Evolutionary conservation across 2,329 filamentous ascomycete genomes (phyloP).

Genomic region (Hymenoscyphus occultus): DNA sequence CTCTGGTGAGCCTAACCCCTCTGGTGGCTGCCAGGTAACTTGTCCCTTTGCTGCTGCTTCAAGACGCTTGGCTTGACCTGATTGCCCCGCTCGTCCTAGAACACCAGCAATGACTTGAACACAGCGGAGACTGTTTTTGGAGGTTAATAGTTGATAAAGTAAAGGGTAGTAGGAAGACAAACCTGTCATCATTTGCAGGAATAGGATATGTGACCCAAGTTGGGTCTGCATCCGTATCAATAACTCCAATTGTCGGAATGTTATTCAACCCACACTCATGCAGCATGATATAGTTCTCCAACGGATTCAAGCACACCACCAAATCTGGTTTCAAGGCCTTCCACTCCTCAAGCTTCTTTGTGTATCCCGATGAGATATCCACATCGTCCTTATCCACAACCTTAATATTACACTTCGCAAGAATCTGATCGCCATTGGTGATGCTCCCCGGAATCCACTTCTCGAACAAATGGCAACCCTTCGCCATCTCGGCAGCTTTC

Average conservation of each 20-base stretch:
- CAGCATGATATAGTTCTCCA: conserved; percentile 87
- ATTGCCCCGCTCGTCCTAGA: conserved; percentile 78
- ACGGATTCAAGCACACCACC: conserved; percentile 86
- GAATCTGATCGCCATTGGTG: conserved; percentile 88
- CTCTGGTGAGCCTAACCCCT: conserved; percentile 26
- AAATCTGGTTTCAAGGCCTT: conserved; percentile 78
- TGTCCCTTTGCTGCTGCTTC: conserved; percentile 58
- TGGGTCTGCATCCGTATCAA: conserved; percentile 90
- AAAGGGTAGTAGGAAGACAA: conserved; percentile 32
- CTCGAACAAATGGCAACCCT: conserved; percentile 84
- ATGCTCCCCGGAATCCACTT: conserved; percentile 90
- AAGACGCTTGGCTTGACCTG: conserved; percentile 67
- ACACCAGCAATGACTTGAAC: conserved; percentile 80
- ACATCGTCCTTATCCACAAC: conserved; percentile 76
- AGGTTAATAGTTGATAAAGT: conserved; percentile 28
- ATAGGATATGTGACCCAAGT: conserved; percentile 96
- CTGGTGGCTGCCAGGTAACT: conserved; percentile 57
- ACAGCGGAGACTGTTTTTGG: conserved; percentile 64
- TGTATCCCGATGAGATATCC: conserved; percentile 54
- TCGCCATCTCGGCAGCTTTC: conserved; percentile 71
- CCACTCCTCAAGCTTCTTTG: conserved; percentile 59
- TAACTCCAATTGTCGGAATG: conserved; percentile 90
- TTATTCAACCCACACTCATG: conserved; percentile 87
- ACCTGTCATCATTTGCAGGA: conserved; percentile 95
- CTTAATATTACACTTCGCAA: conserved; percentile 66